Evolutionary conservation across 2,329 filamentous ascomycete genomes (phyloP).

Genomic region (Sarocladium kiliense): DNA sequence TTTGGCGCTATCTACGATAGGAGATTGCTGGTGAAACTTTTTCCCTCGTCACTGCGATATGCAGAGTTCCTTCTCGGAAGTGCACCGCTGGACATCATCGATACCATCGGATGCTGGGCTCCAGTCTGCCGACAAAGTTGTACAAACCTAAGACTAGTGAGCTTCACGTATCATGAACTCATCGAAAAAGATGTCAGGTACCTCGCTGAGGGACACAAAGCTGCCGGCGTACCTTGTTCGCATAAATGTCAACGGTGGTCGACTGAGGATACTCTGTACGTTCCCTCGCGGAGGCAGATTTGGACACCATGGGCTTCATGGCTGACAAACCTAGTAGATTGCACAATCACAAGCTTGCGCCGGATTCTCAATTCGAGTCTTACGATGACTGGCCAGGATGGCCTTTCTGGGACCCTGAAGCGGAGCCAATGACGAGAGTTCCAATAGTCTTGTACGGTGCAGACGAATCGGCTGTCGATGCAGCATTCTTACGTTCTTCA

Average conservation of each 20-base stretch:
- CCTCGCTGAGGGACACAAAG: background rate
- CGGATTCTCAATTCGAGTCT: background rate
- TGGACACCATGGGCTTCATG: no score
- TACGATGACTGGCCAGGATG: background rate
- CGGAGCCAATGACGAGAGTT: background rate
- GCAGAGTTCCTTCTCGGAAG: background rate
- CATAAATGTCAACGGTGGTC: background rate
- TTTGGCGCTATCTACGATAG: background rate
- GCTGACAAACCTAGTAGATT: background rate
- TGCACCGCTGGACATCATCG: background rate
- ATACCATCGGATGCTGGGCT: background rate
- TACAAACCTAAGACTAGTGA: background rate
- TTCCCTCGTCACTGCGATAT: background rate
- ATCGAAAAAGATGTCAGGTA: background rate
- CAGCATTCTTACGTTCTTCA: no score
- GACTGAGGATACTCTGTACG: no score
- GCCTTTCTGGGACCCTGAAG: background rate
- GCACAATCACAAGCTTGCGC: background rate
- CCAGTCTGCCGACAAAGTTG: background rate
- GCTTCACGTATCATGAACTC: background rate
- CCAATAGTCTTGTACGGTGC: background rate
- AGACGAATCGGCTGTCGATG: background rate
- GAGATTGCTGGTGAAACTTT: background rate
- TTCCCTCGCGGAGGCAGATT: no score
- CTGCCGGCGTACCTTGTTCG: background rate